Evolutionary conservation across 495 filamentous ascomycete species (phyloP), one percentile per base, ranked within the genome.

Genomic region (Margaritispora aquatica): DNA sequence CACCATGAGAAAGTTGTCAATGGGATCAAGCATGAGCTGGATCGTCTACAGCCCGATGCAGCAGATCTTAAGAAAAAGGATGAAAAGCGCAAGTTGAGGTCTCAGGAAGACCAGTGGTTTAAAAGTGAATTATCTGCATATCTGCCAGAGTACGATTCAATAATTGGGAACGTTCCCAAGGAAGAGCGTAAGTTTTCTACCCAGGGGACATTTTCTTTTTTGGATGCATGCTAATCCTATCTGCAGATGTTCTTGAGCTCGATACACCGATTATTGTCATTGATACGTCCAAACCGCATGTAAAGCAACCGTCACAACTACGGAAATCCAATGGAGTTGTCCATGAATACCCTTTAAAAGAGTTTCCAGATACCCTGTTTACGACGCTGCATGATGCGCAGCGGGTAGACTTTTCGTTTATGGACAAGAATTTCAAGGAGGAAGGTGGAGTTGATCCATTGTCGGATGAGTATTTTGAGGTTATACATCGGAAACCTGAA

Each of bases 71-170:
- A 65, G 58, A 73, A n/a, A n/a, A n/a, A 66, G 61, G 74, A 73
- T 57, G 73, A 74, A 22, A 79, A 58, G 69, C 76, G 80, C 58
- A 82, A 82, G 69, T 68, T 83, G 64, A 71, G 80, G 57, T 81
- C 78, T 52, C 76, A 80, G 61, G 79, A 82, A 59, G 75, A 73
- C 22, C 76, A 73, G 53, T 74, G 89, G 58, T 84, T 89, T 68
- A 92, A 92, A 77, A 95, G 90, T 73, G 92, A 96, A 67, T 77
- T 96, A 26, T 86, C 90, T 9, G 78, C 83, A 27, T 96, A 94
- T 71, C 95, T 96, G 65, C 84, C 88, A 46, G 90, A 93, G 60
- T 96, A 93, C 71, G 92, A 96, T 69, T 88, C 94, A 63, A 80
- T 96, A 55, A 87, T 96, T 68, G 89, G 87, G 58, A 86, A 92